Evolutionary conservation across 192 early-diverging fungal genomes (phyloP), one percentile per base, ranked within the genome.

Genomic region (Backusella morwellensis): DNA sequence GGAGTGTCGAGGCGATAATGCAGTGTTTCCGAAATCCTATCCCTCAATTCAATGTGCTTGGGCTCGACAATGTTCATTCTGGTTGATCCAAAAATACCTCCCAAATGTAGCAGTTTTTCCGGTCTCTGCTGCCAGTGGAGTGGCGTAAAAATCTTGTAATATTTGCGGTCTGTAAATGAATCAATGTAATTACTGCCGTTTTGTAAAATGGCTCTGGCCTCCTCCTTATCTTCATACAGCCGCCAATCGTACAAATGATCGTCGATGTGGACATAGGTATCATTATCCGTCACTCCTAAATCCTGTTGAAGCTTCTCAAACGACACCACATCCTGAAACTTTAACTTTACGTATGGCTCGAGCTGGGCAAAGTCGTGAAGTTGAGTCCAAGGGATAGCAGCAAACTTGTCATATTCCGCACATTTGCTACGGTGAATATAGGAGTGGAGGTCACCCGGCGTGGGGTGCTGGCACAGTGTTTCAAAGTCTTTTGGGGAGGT

Each of bases 41-140:
- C 42, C 38, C 80, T 81, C 23, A 85, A 79, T 9, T 29, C 63
- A 23, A 81, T 72, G 74, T 84, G 81, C 41, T 86, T 77, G 8
- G 77, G 78, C 15, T 81, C 23, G 26, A 78, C 77, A 26, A 81
- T 74, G 3, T 77, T 54, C 15, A 90, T 73, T 26, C 89, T 66
- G 3, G 75, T 81, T 17, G 76, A 80, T 1, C 82, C 86, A 76
- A 85, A 90, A 1, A 87, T 50, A 0, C 85, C 83, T 38, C 81
- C 82, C 70, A 90, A 74, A 68, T 90, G 86, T 5, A 90, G 38
- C 36, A 90, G 74, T 15, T 80, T 77, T 32, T 87, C 75, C 6
- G 34, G 36, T 9, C 74, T 54, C 3, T 78, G 40, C 38, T 52
- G 56, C 35, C 86, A 80, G 8, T 81, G 78, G 38, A 76, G 17